These are phyloP conservation scores for Kingdonia uniflora DNA, from an alignment of 164 flowering plant species.

Conservation along the genomic window DNA sequence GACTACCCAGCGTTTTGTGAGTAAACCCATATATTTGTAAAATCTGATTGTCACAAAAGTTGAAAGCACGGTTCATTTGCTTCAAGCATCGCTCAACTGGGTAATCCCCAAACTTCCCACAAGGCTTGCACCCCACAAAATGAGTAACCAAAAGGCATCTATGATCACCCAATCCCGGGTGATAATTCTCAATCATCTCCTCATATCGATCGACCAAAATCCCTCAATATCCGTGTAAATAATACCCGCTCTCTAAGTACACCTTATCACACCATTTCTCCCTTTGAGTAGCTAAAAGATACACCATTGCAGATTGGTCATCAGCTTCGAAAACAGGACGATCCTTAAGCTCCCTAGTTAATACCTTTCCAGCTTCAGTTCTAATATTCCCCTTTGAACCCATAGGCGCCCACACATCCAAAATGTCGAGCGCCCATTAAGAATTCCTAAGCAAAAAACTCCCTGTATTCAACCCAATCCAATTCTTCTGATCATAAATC, in stretches of 20 bases:
- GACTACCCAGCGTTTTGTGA: conserved; percentile 46
- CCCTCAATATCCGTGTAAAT: conserved; percentile 76
- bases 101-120: conserved; percentile 71
- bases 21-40: conserved; percentile 64
- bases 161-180: conserved; percentile 71
- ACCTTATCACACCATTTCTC: conserved; percentile 70
- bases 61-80: conserved; percentile 77
- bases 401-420: conserved; percentile 74
- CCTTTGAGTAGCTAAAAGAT: conserved; percentile 39
- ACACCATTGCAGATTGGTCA: conserved; percentile 79
- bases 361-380: conserved; percentile 49
- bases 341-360: conserved; percentile 48
- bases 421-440: conserved; percentile 62
- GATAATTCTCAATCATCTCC: conserved; percentile 67
- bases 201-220: conserved; percentile 68
- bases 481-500: conserved; percentile 66
- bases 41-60: conserved; percentile 73
- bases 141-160: conserved; percentile 80
- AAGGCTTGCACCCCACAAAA: conserved; percentile 77
- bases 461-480: conserved; percentile 79
- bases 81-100: conserved; percentile 66
- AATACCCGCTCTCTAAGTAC: conserved; percentile 49
- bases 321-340: conserved; percentile 71
- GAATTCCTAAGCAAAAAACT: conserved; percentile 58
- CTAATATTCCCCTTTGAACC: conserved; percentile 69